Conservation (phyloP, 73 alveolate genomes). For the Paramecium primaurelia region DNA sequence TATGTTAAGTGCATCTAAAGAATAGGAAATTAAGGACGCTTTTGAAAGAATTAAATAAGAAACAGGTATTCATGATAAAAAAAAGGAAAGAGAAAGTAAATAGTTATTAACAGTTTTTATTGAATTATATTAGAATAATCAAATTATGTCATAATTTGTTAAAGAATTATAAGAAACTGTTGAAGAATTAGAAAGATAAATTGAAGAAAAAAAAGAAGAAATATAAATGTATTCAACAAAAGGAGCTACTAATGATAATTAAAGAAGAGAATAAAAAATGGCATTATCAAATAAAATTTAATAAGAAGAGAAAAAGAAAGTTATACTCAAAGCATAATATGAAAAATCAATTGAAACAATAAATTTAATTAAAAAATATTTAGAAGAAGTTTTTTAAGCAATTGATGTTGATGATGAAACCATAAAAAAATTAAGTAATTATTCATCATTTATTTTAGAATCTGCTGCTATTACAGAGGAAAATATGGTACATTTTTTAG, state of each 20-base stretch:
- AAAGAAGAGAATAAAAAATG: constrained; percentile 61
- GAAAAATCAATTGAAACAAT: constrained; percentile 63
- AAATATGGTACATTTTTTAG: constrained; percentile 62
- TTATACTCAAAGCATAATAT: constrained; percentile 56
- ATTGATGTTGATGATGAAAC: constrained; percentile 63
- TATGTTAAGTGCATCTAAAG: constrained; percentile 58
- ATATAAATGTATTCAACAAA: constrained; percentile 60
- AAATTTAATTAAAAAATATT: constrained; percentile 54
- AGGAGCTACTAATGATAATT: constrained; percentile 62
- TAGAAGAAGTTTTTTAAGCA: constrained; percentile 57
- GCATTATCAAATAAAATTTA: constrained; percentile 47
- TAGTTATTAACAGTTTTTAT: constrained; percentile 53
- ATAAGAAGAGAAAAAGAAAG: constrained; percentile 59
- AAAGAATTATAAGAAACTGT: constrained; percentile 59
- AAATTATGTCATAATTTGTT: constrained; percentile 57
- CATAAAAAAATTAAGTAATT: constrained; percentile 52
- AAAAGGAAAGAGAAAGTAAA: constrained; percentile 59
- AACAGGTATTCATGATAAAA: constrained; percentile 60
- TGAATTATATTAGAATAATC: constrained; percentile 51
- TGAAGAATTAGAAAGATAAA: constrained; percentile 57
- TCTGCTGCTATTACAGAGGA: constrained; percentile 64
- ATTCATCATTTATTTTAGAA: background rate
- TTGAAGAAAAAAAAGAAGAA: constrained; percentile 54
- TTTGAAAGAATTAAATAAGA: constrained; percentile 63
- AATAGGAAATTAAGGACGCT: constrained; percentile 58